A percentile compares a stretch with the other conserved stretches of the same genome.
phyloP scores from a whole-genome alignment of 768 basidiomycete genomes.

The Cystofilobasidium ferigula region DNA sequence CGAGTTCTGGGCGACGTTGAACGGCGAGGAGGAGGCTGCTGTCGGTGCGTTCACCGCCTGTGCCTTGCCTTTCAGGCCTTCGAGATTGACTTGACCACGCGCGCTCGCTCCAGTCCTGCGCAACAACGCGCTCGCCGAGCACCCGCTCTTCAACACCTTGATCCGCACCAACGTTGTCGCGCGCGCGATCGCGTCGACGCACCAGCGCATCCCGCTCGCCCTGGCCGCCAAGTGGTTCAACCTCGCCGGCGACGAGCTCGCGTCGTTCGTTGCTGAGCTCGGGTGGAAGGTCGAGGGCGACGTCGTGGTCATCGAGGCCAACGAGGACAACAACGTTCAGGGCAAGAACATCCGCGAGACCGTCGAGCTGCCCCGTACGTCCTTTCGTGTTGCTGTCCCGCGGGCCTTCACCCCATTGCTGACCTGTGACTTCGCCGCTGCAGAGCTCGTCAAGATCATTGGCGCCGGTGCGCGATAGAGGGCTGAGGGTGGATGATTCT shows the following conservation, averaged over 20 bases:
- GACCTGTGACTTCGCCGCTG: not conserved
- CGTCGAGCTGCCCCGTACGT: constrained; percentile 39
- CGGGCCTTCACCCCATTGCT: not conserved
- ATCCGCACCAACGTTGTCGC: constrained; percentile 33
- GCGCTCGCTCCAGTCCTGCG: constrained; percentile 30
- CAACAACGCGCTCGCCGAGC: constrained; percentile 33
- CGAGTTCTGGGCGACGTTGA: constrained; percentile 34
- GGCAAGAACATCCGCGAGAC: constrained; percentile 38
- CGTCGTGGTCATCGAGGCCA: constrained; percentile 29
- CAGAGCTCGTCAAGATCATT: constrained; percentile 38
- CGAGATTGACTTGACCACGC: not conserved
- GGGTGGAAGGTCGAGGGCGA: constrained; percentile 38
- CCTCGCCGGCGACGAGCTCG: constrained; percentile 29
- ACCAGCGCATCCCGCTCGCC: constrained; percentile 33
- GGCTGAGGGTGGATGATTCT: not conserved
- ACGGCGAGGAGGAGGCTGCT: constrained; percentile 32
- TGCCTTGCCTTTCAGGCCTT: not conserved
- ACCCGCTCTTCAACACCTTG: constrained; percentile 31
- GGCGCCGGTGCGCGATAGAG: constrained; percentile 32
- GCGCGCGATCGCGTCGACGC: constrained; percentile 35
- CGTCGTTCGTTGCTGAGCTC: constrained; percentile 30
- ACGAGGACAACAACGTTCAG: constrained; percentile 41
- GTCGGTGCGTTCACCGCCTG: constrained; percentile 28
- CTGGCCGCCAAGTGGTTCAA: constrained; percentile 37
- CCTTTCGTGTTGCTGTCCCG: not conserved